Evolutionary conservation across 257 asterid species (phyloP).

Genomic region (Handroanthus guayacan): DNA sequence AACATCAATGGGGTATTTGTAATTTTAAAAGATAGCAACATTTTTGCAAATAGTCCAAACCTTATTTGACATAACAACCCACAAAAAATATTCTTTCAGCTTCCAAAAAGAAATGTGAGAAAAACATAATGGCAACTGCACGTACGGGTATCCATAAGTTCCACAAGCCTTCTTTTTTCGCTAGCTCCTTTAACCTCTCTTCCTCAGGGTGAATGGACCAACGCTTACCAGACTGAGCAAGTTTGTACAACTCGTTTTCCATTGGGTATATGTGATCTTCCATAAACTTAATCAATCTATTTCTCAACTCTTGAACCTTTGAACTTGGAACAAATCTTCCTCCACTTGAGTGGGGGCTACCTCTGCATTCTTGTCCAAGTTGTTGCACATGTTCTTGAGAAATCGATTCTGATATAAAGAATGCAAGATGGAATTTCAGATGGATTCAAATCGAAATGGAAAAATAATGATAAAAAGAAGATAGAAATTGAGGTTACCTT

Average conservation of each 20-base stretch:
- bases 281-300: conserved; percentile 74
- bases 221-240: conserved; percentile 72
- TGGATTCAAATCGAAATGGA: conserved; percentile 10
- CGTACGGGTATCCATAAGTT: conserved; percentile 94
- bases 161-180: conserved; percentile 86
- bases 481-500: conserved; percentile 49
- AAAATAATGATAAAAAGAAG: not conserved
- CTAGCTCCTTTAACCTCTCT: conserved; percentile 89
- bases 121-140: conserved; percentile 21
- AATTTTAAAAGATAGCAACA: no score
- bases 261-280: conserved; percentile 82
- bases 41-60: no score
- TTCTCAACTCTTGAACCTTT: conserved; percentile 73
- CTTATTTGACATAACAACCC: not conserved
- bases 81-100: not conserved
- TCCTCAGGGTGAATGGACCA: conserved; percentile 93
- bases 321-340: conserved; percentile 75
- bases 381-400: conserved; percentile 35
- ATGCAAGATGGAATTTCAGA: conserved; percentile 30
- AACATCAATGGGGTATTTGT: no score
- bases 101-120: conserved; percentile 15
- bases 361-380: conserved; percentile 42
- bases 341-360: conserved; percentile 44
- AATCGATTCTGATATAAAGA: conserved; percentile 44
- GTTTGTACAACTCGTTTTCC: conserved; percentile 82